Conservation (phyloP, 441 rosid species). For the Erysimum pusillum region DNA sequence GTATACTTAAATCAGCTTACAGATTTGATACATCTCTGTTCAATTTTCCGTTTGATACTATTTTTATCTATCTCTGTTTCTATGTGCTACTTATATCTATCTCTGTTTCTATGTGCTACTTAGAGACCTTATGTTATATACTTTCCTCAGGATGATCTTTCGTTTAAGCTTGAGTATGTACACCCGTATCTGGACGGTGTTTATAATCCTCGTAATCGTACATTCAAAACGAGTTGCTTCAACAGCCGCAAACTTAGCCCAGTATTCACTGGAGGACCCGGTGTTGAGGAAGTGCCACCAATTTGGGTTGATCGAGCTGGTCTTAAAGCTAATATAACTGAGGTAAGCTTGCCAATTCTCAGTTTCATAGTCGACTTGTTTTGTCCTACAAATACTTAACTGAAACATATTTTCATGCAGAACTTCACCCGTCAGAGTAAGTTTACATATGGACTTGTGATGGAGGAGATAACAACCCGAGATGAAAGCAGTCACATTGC, state of each 20-base stretch:
- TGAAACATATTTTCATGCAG: constrained; percentile 51
- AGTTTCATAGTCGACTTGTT: constrained; percentile 6
- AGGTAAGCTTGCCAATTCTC: constrained; percentile 59
- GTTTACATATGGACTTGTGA: constrained; percentile 94
- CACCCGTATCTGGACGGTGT: constrained; percentile 96
- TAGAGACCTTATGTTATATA: not conserved
- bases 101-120: constrained; percentile 59
- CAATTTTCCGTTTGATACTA: constrained; percentile 37
- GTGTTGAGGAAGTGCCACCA: constrained; percentile 97
- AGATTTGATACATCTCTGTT: not conserved
- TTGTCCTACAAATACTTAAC: not conserved
- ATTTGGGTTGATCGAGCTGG: constrained; percentile 99
- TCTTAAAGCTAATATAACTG: constrained; percentile 89
- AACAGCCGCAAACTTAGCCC: constrained; percentile 97
- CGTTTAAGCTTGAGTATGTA: constrained; percentile 93
- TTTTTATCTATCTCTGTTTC: constrained; percentile 57
- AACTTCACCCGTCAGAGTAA: constrained; percentile 98
- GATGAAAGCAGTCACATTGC: constrained; percentile 96
- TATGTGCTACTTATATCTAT: constrained; percentile 51
- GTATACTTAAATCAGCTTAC: constrained; percentile 37
- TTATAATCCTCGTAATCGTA: constrained; percentile 81
- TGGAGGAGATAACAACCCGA: constrained; percentile 98
- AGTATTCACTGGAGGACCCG: constrained; percentile 97
- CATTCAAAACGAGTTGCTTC: constrained; percentile 84
- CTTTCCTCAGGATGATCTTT: constrained; percentile 71